Evolutionary conservation across 2,329 filamentous ascomycete genomes (phyloP), one percentile per base, ranked within the genome.

Genomic region (Cordyceps cicadae): DNA sequence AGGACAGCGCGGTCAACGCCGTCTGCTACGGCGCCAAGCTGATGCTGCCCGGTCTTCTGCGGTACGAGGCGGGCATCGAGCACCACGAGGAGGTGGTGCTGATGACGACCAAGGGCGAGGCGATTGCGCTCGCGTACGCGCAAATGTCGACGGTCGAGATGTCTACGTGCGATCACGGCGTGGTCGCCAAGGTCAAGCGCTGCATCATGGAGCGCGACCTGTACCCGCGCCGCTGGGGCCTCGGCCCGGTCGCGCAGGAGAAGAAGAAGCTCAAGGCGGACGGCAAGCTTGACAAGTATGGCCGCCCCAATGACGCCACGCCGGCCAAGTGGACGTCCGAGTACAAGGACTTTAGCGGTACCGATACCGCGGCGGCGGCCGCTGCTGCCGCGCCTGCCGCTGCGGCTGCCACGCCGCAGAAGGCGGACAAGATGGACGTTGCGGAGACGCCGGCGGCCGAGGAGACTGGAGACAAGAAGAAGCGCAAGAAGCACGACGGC

Each of bases 231-330:
- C 83, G 93, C 81, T 99, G 94, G 94, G 94, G 94, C 67, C 85
- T 97, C 72, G 94, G 94, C 64, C 93, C 94, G 58, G 87, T 93
- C 63, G 94, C 94, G 54, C 79, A 88, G 54, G 92, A 97, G 83
- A 99, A 99, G 87, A 99, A 99, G 89, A 97, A 97, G 86, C 87
- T 99, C 81, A 97, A 97, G 86, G 90, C 92, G 58, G 89, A 91
- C 67, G 94, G 94, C 76, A 96, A 97, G 79, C 88, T 99, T 63
- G 94, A 99, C 81, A 99, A 99, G 87, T 97, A 86, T 69, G 94
- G 94, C 67, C 88, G 92, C 62, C 77, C 89, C 69, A 99, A 97
- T 76, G 93, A 97, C 74, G 86, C 87, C 65, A 99, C 94, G 5
- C 94, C 94, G 29, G 86, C 92, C 69, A 90, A 94, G 77, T 99